Conservation (phyloP, 2,329 filamentous ascomycete genomes). For the Coleophoma crateriformis region DNA sequence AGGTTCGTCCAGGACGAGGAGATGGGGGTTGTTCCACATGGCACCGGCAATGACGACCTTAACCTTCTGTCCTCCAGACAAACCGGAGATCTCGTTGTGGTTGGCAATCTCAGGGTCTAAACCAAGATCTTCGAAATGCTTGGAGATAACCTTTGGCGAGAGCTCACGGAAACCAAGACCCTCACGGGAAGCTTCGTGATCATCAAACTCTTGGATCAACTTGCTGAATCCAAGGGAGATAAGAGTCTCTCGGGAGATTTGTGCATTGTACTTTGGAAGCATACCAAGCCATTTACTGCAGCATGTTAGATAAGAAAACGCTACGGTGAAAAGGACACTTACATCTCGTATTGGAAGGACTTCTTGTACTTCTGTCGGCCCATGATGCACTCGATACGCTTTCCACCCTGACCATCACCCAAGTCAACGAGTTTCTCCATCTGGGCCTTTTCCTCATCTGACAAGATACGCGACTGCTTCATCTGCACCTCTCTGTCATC, state of each 20-base stretch:
- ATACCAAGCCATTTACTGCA: conserved; percentile 80
- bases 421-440: conserved; percentile 89
- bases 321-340: conserved; percentile 36
- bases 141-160: conserved; percentile 87
- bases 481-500: conserved; percentile 95
- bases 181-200: conserved; percentile 97
- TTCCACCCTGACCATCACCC: conserved; percentile 70
- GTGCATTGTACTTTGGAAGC: conserved; percentile 88
- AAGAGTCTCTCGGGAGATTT: conserved; percentile 90
- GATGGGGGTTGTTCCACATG: conserved; percentile 98
- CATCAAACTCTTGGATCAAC: conserved; percentile 95
- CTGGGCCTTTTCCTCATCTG: conserved; percentile 77
- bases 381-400: conserved; percentile 81
- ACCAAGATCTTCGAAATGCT: conserved; percentile 97
- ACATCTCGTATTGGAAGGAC: conserved; percentile 92
- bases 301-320: too few species aligned
- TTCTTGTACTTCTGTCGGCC: conserved; percentile 99
- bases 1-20: conserved; percentile 95
- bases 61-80: conserved; percentile 97
- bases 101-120: conserved; percentile 97
- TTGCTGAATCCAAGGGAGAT: conserved; percentile 83
- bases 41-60: conserved; percentile 95
- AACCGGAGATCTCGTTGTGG: conserved; percentile 94
- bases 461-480: conserved; percentile 93
- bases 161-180: conserved; percentile 94